phyloP scores from a whole-genome alignment of 2,329 filamentous ascomycete species.

The Bipolaris zeicola region DNA sequence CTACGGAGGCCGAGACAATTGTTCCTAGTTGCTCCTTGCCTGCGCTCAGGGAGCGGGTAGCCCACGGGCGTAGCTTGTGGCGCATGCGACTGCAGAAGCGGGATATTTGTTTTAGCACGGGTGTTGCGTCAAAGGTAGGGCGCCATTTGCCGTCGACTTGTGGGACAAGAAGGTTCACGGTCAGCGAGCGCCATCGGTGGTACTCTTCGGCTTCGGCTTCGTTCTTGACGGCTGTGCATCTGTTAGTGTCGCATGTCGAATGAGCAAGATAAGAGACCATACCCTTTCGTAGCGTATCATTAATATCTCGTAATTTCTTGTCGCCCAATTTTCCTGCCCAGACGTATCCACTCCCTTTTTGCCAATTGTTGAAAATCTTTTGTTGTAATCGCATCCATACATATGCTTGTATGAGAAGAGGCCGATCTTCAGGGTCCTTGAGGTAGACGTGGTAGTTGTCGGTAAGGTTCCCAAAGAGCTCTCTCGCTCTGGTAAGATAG shows the following conservation, averaged over 20 bases:
- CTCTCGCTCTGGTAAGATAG: conserved; percentile 38
- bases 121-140: conserved; percentile 43
- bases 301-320: conserved; percentile 43
- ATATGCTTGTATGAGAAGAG: conserved; percentile 45
- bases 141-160: conserved; percentile 46
- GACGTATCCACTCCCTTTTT: conserved; percentile 45
- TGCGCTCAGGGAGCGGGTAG: conserved; percentile 33
- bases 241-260: conserved; percentile 13
- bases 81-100: conserved; percentile 40
- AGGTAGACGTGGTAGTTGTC: conserved; percentile 45
- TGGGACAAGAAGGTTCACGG: conserved; percentile 45
- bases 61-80: conserved; percentile 41
- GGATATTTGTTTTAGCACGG: conserved; percentile 42
- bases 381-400: conserved; percentile 45
- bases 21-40: conserved; percentile 43
- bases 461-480: conserved; percentile 41
- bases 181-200: conserved; percentile 45
- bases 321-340: conserved; percentile 48
- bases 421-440: conserved; percentile 39
- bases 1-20: conserved; percentile 45
- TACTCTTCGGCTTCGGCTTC: conserved; percentile 45
- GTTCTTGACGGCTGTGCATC: conserved; percentile 42
- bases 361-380: conserved; percentile 45
- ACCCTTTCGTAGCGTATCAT: conserved; percentile 47
- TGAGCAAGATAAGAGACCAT: neutral